Base-by-base conservation (phyloP, 2,329 filamentous ascomycete genomes). In the Beauveria sp. region DNA sequence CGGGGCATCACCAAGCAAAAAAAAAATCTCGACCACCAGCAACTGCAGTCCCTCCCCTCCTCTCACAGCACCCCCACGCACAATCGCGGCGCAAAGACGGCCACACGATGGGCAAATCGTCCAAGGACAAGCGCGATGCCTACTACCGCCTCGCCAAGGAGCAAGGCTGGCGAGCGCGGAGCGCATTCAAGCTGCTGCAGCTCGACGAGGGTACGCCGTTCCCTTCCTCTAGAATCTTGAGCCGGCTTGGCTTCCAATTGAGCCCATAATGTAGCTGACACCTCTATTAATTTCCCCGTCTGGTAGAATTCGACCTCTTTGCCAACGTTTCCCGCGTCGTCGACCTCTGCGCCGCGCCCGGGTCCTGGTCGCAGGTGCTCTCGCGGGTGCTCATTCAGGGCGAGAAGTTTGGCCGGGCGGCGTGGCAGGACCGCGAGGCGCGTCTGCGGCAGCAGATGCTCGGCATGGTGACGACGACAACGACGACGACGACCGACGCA, bases 101-200 rank as follows among this genome's bases (percentile, higher is more conserved):
- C 38, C 7, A 12, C 31, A 75, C 50, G 34, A 96, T 96, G 93
- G 93, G 93, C 1, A 98, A 98, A 74, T 96, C 95, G 1, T 98
- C 93, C 53, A 99, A 99, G 76, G 95, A 99, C 73, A 99, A 99
- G 78, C 90, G 95, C 59, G 95, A 99, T 74, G 93, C 93, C 51
- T 99, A 99, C 77, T 99, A 99, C 72, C 86, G 95, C 60, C 89
- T 99, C 9, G 95, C 95, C 20, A 99, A 99, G 77, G 95, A 99
- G 75, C 95, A 99, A 80, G 96, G 96, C 66, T 99, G 95, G 93
- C 90, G 95, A 42, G 95, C 95, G 31, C 85, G 95, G 62, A 96
- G 92, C 67, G 95, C 95, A 9, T 99, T 97, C 80, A 99, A 99
- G 76, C 85, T 99, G 26, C 86, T 99, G 14, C 95, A 99, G 75